phyloP scores from a whole-genome alignment of 768 basidiomycete species.

The Sporobolomyces roseus region DNA sequence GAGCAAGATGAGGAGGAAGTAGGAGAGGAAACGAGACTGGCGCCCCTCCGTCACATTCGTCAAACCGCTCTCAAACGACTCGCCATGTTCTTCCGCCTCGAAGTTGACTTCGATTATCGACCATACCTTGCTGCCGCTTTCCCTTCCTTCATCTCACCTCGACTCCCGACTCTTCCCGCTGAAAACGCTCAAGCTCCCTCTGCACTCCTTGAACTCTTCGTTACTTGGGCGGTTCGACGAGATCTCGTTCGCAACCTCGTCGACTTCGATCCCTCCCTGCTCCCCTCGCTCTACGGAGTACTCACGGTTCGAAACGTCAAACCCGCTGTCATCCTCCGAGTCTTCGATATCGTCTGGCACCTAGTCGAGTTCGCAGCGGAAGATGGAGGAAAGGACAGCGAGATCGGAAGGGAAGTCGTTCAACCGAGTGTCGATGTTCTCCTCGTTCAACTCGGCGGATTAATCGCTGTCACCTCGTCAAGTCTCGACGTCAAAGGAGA shows the following conservation, averaged over 20 bases:
- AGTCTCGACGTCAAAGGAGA: slow-evolving; percentile 48
- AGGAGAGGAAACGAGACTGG: slow-evolving; percentile 40
- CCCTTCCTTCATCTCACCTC: slow-evolving; percentile 70
- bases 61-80: slow-evolving; percentile 80
- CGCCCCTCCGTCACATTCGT: slow-evolving; percentile 61
- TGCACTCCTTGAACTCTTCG: slow-evolving; percentile 77
- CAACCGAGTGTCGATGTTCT: slow-evolving; percentile 68
- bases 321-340: slow-evolving; percentile 68
- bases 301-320: slow-evolving; percentile 80
- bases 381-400: slow-evolving; percentile 52
- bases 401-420: slow-evolving; percentile 58
- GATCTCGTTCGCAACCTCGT: slow-evolving; percentile 64
- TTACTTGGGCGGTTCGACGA: slow-evolving; percentile 64
- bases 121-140: slow-evolving; percentile 68
- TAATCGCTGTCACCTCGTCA: slow-evolving; percentile 62
- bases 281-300: slow-evolving; percentile 78
- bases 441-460: slow-evolving; percentile 64
- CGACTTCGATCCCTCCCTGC: slow-evolving; percentile 61
- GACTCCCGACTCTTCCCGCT: slow-evolving; percentile 64
- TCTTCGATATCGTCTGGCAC: slow-evolving; percentile 80
- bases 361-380: slow-evolving; percentile 57
- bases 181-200: slow-evolving; percentile 94
- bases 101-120: slow-evolving; percentile 68
- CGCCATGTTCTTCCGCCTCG: slow-evolving; percentile 77
- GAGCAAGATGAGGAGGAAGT: slow-evolving; percentile 23